Percentiles rank a stretch among this genome's conserved stretches.
Conservation (phyloP, 2,329 filamentous ascomycete species). For the Grosmannia clavigera region DNA sequence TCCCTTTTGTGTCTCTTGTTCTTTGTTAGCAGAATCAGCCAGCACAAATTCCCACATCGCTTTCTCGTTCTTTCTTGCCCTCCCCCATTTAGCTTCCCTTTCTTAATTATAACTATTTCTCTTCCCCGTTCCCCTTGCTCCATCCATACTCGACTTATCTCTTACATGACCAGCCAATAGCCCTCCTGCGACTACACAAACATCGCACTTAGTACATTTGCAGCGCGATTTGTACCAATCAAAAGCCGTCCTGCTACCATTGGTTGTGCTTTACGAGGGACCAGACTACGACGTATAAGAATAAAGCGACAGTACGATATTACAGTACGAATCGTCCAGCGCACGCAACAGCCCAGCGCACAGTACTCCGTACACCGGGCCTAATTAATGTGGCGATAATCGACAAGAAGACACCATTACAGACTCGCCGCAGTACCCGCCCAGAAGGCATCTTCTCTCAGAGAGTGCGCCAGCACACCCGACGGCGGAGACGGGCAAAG, state of each 20-base stretch:
- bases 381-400: not conserved
- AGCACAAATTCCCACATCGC: not conserved
- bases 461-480: not conserved
- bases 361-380: not conserved
- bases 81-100: not conserved
- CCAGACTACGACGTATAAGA: not conserved
- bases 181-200: not conserved
- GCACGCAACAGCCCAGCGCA: not conserved
- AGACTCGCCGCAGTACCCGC: not conserved
- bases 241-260: not conserved
- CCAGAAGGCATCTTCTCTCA: not conserved
- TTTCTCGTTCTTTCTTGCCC: not conserved
- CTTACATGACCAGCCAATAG: not conserved
- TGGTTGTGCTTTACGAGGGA: not conserved
- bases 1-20: not conserved
- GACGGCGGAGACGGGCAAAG: not conserved
- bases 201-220: not conserved
- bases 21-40: not conserved
- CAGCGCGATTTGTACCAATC: not conserved
- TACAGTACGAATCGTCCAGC: not conserved
- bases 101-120: not conserved
- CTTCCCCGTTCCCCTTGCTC: not conserved
- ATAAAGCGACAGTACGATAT: not conserved
- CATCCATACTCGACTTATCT: not conserved
- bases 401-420: not conserved